phyloP scores from a whole-genome alignment of 768 basidiomycete genomes.

The Cyclocybe cylindracea region DNA sequence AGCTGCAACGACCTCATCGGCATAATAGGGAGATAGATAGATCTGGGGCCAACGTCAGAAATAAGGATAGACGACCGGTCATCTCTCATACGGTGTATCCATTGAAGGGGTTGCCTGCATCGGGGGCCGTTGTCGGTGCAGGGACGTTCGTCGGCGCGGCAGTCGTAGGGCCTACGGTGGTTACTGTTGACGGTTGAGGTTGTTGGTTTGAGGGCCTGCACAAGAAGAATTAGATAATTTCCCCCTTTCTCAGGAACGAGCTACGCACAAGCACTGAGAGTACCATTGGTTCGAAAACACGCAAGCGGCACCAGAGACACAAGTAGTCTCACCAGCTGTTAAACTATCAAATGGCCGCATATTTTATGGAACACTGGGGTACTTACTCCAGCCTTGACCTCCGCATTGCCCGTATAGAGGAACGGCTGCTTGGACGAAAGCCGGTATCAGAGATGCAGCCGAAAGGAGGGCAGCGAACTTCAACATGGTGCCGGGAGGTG shows the following conservation, averaged over 20 bases:
- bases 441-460: slow-evolving; percentile 42
- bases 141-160: slow-evolving; percentile 21
- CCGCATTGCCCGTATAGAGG: slow-evolving; percentile 55
- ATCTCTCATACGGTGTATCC: slow-evolving; percentile 42
- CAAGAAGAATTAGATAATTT: neutral
- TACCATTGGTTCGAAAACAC: slow-evolving; percentile 35
- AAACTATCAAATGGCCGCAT: neutral
- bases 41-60: slow-evolving; percentile 25
- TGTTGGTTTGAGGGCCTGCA: slow-evolving; percentile 20
- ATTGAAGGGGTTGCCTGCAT: slow-evolving; percentile 52
- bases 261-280: slow-evolving; percentile 41
- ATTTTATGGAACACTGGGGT: too few relatives aligned
- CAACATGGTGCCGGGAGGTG: slow-evolving; percentile 31
- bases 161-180: slow-evolving; percentile 19
- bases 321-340: slow-evolving; percentile 40
- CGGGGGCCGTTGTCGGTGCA: slow-evolving; percentile 35
- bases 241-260: neutral
- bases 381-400: slow-evolving; percentile 51
- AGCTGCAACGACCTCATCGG: slow-evolving; percentile 52
- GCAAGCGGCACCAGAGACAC: slow-evolving; percentile 38
- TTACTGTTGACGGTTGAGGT: slow-evolving; percentile 18
- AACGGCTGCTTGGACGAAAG: slow-evolving; percentile 42
- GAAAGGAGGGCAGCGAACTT: slow-evolving; percentile 46
- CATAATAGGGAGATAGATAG: slow-evolving; percentile 58
- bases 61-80: neutral